Evolutionary conservation across 768 basidiomycete species (phyloP), one percentile per base, ranked within the genome.

Genomic region (Suillus weaverae): DNA sequence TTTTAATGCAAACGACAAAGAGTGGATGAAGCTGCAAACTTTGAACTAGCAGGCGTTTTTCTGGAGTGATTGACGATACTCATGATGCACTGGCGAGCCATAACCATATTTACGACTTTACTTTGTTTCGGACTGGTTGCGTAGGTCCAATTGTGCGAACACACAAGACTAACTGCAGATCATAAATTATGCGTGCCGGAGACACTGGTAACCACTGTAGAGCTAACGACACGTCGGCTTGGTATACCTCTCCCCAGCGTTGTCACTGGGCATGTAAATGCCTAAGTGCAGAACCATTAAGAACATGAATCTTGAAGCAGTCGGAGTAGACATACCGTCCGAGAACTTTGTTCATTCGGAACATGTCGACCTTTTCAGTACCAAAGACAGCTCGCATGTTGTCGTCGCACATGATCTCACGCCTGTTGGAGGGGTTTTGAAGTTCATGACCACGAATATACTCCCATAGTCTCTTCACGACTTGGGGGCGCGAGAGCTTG

Each of bases 271-370:
- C 74, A 56, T 77, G 77, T 62, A 77, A 70, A 66, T 77, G 76
- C 61, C 77, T 78, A 44, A 18, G 18, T 55, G 54, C 30, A 53
- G 14, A 9, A 54, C 68, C 13, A 69, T 64, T 32, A 10, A 20
- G 8, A 55, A 22, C 7, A 53, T 53, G 18, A 26, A 6, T 33
- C 51, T 38, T 35, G 33, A 11, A 30, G 46, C 18, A 26, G 38
- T 30, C 6, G 10, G 33, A 26, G 16, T 4, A 5, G 11, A 79
- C 85, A 64, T 62, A 94, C 90, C 89, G 81, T 73, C 91, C 90
- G 63, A 97, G 79, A 33, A 90, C 84, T 77, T 96, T 94, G 83
- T 96, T 97, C 95, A 97, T 97, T 69, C 83, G 87, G 80, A 97
- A 96, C 94, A 96, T 96, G 77, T 93, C 88, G 63, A 97, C 86